phyloP scores from a whole-genome alignment of 78 protist species.

The Dictyostelium brefeldianum region DNA sequence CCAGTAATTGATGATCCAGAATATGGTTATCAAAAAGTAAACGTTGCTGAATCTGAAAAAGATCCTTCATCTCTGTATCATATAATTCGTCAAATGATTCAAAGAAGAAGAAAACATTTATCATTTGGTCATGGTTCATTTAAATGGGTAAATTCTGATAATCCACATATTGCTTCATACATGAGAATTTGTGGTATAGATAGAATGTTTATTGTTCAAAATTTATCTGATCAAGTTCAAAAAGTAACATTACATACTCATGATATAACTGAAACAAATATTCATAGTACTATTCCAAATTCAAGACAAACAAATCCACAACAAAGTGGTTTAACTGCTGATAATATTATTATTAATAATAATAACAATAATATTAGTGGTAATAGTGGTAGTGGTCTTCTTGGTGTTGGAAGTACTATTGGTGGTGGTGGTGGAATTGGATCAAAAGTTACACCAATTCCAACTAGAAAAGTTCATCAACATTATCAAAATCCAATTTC shows the following conservation, averaged over 20 bases:
- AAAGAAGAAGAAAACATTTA: conserved; percentile 68
- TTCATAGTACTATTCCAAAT: too few species aligned
- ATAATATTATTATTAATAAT: too few species aligned
- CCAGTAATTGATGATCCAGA: conserved; percentile 60
- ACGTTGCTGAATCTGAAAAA: conserved; percentile 59
- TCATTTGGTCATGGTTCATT: conserved; percentile 85
- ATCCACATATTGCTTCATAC: conserved; percentile 43
- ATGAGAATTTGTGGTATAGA: conserved; percentile 70
- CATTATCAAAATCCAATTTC: not conserved
- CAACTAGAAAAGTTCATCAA: conserved; percentile 12
- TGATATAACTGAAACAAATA: not conserved
- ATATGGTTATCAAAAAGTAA: conserved; percentile 80
- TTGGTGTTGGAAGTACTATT: not conserved
- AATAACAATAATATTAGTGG: not conserved
- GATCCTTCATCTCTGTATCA: conserved; percentile 78
- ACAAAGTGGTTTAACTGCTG: too few species aligned
- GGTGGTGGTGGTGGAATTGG: not conserved
- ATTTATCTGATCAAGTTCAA: conserved; percentile 60
- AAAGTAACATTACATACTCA: conserved; percentile 11
- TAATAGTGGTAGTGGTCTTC: too few species aligned
- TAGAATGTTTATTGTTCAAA: conserved; percentile 77
- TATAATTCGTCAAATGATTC: conserved; percentile 73
- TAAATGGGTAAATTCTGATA: conserved; percentile 46
- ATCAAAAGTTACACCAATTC: not conserved
- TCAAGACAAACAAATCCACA: too few species aligned